Evolutionary conservation across 805 yeast species (phyloP), one percentile per base, ranked within the genome.

Genomic region (Ogataea nakhonphanomensis): DNA sequence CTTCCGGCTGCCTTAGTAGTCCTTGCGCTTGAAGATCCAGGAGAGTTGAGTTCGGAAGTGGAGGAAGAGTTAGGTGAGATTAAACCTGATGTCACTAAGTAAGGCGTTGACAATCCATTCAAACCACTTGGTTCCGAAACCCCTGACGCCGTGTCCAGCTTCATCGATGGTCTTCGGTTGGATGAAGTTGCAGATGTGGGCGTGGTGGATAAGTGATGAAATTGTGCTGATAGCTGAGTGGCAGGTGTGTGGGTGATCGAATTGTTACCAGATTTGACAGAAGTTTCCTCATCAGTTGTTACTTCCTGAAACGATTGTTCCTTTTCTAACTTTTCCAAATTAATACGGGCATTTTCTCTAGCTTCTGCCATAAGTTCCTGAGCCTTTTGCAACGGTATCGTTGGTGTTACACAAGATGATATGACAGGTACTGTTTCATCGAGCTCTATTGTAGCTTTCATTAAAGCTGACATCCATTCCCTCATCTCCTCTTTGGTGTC

Each of bases 391-490:
- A 93, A 67, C 8, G 95, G 81, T 7, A 93, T 89, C 0, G 98
- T 91, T n/a, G 99, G 98, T 0, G 97, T 88, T 9, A 84, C 82
- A 61, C 95, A 91, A 11, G 96, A 84, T 45, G 95, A 84, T 8
- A 90, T 82, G 2, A 88, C 93, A 1, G 99, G 97, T 10, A 85
- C 87, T 2, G 85, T 64, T 42, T 93, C 97, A 64, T 93, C 99
- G 41, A 95, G 73, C 58, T 93, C 99, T 53, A 93, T 95, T 0
- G 98, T 93, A 0, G 98, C 95, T 45, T 90, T 88, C 79, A 90
- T 86, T 45, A 93, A 69, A 0, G 96, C 95, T 38, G 89, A 84
- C 79, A 90, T 80, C 99, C 99, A 93, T 2, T 74, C 76, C 58
- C 96, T 74, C 96, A 91, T 84, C 48, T 91, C 98, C 35, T 88